Conservation (phyloP, 768 basidiomycete species). For the Lactifluus pinguis region DNA sequence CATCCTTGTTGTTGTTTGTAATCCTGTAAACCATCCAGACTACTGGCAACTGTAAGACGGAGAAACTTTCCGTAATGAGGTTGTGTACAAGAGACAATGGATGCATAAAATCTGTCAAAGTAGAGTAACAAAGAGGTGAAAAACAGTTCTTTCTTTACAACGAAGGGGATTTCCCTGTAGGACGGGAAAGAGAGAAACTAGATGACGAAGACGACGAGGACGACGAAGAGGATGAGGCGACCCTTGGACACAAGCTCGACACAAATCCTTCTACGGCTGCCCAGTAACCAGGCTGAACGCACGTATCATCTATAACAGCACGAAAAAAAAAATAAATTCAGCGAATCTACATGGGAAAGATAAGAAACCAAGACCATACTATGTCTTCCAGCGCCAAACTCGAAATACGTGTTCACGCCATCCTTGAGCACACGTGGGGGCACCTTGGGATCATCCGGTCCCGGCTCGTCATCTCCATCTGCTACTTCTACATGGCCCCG, state of each 20-base stretch:
- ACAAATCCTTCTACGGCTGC: conserved; percentile 23
- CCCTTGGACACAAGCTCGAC: neutral
- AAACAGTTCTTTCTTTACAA: neutral
- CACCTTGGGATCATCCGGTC: neutral
- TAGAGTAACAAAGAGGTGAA: too few relatives aligned
- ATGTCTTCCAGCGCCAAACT: conserved; percentile 24
- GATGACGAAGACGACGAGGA: too few relatives aligned
- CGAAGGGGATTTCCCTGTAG: neutral
- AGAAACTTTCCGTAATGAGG: neutral
- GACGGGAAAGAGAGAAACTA: too few relatives aligned
- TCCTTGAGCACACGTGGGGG: conserved; percentile 15
- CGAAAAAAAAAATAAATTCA: neutral
- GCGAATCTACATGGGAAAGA: too few relatives aligned
- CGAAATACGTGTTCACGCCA: conserved; percentile 19
- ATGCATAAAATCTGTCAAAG: neutral
- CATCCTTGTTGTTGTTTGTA: too few relatives aligned
- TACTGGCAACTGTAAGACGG: too few relatives aligned
- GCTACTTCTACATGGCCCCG: neutral
- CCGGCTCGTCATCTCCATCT: neutral
- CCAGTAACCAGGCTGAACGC: conserved; percentile 27
- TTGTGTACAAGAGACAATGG: neutral
- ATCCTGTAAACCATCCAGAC: too few relatives aligned
- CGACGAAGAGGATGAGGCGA: neutral
- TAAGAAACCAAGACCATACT: conserved; percentile 18
- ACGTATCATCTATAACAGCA: conserved; percentile 24